phyloP scores from a whole-genome alignment of 345 rosid species.

The Firmiana major region DNA sequence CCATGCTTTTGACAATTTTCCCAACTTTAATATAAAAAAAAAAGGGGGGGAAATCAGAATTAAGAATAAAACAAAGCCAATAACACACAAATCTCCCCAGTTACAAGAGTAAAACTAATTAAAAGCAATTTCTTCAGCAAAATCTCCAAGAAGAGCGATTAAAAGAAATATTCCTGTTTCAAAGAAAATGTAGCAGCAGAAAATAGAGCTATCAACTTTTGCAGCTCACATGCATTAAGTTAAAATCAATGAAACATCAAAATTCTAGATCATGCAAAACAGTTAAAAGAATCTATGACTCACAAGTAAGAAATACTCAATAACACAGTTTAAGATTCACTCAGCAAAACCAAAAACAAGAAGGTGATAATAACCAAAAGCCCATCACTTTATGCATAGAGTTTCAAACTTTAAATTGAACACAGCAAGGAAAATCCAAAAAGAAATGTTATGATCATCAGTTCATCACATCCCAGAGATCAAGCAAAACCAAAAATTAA shows the following conservation, averaged over 20 bases:
- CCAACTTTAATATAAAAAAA: constrained; percentile 16
- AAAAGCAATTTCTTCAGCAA: not conserved
- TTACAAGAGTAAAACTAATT: not conserved
- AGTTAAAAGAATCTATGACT: constrained; percentile 3
- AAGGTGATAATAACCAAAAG: not conserved
- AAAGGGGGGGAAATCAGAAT: not conserved
- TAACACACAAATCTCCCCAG: constrained; percentile 4
- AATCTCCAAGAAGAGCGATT: not conserved
- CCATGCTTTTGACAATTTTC: constrained; percentile 47
- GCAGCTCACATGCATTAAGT: not conserved
- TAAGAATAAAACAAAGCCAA: constrained; percentile 4
- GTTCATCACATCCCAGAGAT: constrained; percentile 22
- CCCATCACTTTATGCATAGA: constrained; percentile 14
- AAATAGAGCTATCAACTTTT: constrained; percentile 5
- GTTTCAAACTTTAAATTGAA: constrained; percentile 13
- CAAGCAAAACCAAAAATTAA: constrained; percentile 1
- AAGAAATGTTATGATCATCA: constrained; percentile 20
- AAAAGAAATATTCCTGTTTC: not conserved
- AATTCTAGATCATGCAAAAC: constrained; percentile 12
- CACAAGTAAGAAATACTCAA: not conserved
- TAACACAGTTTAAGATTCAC: constrained; percentile 2
- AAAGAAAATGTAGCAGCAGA: constrained; percentile 7
- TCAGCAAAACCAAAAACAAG: not conserved
- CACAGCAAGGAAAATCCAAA: constrained; percentile 14
- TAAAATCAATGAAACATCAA: not conserved